A percentile compares a stretch with the other conserved stretches of the same genome.
These are phyloP conservation scores for Aaosphaeria pasadenensis DNA, from an alignment of 2,329 filamentous ascomycete genomes.

Conservation along the genomic window DNA sequence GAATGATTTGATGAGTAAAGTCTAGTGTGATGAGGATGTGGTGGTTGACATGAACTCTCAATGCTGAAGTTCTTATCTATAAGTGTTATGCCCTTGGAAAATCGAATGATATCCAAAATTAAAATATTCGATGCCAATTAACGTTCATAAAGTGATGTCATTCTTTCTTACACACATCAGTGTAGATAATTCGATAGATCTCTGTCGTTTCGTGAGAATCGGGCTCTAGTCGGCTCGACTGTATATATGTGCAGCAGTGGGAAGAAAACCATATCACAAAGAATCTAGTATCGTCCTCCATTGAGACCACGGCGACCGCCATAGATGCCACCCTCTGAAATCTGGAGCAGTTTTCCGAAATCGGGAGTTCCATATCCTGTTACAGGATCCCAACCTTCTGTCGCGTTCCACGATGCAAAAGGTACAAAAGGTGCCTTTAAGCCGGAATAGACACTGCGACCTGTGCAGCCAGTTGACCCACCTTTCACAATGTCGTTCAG, in stretches of 20 bases:
- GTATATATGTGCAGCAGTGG: no score
- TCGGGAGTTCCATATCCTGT: constrained; percentile 43
- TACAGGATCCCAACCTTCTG: constrained; percentile 49
- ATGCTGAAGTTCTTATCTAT: no score
- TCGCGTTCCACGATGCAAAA: constrained; percentile 52
- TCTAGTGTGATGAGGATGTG: no score
- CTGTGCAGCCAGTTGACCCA: constrained; percentile 45
- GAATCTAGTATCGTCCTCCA: neutral
- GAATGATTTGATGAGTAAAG: no score
- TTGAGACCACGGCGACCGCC: constrained; percentile 3
- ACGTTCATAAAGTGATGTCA: no score
- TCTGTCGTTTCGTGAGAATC: no score
- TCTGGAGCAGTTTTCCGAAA: constrained; percentile 30
- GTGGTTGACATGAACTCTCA: no score
- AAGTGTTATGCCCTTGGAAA: no score
- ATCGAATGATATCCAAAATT: no score
- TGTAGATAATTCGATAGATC: no score
- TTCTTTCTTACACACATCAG: no score
- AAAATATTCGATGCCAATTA: no score
- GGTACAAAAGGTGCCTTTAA: constrained; percentile 39
- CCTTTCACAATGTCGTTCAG: constrained; percentile 51
- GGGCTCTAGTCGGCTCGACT: neutral
- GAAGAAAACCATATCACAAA: neutral
- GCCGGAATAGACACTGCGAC: constrained; percentile 36
- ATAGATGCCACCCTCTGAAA: constrained; percentile 10